Base-by-base conservation (phyloP, 768 basidiomycete species). In the Naganishia kalamii region DNA sequence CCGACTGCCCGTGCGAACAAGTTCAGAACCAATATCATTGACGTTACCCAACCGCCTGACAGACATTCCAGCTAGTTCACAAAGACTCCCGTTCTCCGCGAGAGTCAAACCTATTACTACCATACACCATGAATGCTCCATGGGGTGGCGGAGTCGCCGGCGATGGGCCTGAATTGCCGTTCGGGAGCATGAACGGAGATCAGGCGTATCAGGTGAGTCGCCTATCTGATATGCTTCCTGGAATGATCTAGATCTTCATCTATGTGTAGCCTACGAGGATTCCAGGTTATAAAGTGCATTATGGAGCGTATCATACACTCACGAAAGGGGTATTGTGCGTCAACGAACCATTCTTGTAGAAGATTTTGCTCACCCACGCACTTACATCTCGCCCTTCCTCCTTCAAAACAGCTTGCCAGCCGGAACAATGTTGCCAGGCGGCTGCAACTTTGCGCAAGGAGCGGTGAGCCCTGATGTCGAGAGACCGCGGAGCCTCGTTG, bases 311-410 rank as follows among this genome's bases (percentile, higher is more conserved):
- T 63, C 48, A 51, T 50, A 63, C 57, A 23, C 46, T 60, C 3
- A 62, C 60, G 27, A 67, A 67, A n/a, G 66, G 66, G 12, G 66
- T 67, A 11, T 67, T 67, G 66, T 67, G 37, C 57, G 66, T 57
- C 1, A 19, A 19, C 23, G 43, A 5, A 41, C 27, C 30, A 30
- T 54, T 19, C 15, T n/a, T 37, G 35, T 37, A 2, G n/a, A 47
- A 47, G 5, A 3, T 13, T 12, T 44, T 13, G 23, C 5, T 3
- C 5, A 30, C 10, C 33, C 25, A 17, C 44, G n/a, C 37, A 12
- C 63, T 59, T 17, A 29, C 33, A 21, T 15, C 13, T 35, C 15
- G 1, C 29, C 47, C 12, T 47, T 19, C 15, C 23, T 8, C 19
- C 37, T 11, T 21, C 19, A 1, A n/a, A 25, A n/a, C 51, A 67